A percentile compares a stretch with the other conserved stretches of the same genome.
phyloP scores from a whole-genome alignment of 306 rosid species.

The Adenanthera pavonina region DNA sequence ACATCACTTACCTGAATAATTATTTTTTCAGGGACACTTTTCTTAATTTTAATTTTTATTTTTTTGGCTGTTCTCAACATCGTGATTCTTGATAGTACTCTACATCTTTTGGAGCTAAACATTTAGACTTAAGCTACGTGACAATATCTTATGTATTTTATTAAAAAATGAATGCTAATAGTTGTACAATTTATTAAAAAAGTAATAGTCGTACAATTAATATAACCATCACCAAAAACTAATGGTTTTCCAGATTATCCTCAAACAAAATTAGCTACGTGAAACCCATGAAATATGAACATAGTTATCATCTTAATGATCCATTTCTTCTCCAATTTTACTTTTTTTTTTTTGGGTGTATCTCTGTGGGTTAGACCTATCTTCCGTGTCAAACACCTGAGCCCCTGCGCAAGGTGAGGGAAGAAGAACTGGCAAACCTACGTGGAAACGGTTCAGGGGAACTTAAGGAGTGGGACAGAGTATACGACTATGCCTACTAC shows the following conservation, averaged over 20 bases:
- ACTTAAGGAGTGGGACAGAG: slow-evolving; percentile 94
- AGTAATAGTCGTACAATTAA: too few species aligned
- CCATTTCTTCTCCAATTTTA: neutral
- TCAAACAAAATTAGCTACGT: neutral
- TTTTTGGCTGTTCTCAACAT: neutral
- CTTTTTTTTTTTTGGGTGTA: neutral
- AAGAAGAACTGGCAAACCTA: slow-evolving; percentile 68
- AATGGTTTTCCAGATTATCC: neutral
- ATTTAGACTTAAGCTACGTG: neutral
- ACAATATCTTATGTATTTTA: too few species aligned
- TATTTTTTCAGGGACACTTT: neutral
- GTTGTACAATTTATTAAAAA: too few species aligned
- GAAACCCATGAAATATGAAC: neutral
- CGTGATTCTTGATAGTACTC: neutral
- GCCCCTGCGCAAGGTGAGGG: slow-evolving; percentile 61
- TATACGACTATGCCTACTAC: slow-evolving; percentile 89
- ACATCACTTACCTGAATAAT: neutral
- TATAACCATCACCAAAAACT: too few species aligned
- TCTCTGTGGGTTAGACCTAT: slow-evolving; percentile 58
- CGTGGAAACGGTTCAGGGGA: slow-evolving; percentile 68
- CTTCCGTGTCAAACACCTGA: slow-evolving; percentile 79
- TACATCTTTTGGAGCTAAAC: neutral
- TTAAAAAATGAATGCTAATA: too few species aligned
- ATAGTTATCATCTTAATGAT: neutral
- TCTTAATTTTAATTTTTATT: neutral